A percentile compares a stretch with the other conserved stretches of the same genome.
phyloP scores from a whole-genome alignment of 1,284 basidiomycete species.

The Trichosporon sp. region DNA sequence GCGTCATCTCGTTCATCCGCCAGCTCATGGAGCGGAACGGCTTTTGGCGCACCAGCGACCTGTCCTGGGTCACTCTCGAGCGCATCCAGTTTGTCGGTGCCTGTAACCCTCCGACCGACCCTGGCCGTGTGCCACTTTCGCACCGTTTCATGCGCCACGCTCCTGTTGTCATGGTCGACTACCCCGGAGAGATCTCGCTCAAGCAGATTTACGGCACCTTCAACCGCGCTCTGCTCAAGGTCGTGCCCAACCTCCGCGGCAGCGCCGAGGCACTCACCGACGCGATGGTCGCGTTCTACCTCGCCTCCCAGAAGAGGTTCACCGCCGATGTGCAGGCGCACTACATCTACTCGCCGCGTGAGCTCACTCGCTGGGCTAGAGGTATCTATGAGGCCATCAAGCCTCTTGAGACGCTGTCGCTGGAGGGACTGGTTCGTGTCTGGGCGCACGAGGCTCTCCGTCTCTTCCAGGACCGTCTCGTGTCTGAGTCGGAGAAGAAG shows the following conservation, averaged over 20 bases:
- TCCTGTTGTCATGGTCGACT: constrained; percentile 99
- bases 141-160: constrained; percentile 98
- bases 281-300: constrained; percentile 96
- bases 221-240: constrained; percentile 93
- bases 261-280: constrained; percentile 94
- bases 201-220: constrained; percentile 99
- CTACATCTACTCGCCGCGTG: constrained; percentile 98
- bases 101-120: constrained; percentile 99
- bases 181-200: constrained; percentile 93
- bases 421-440: constrained; percentile 92
- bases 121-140: constrained; percentile 95
- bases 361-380: constrained; percentile 95
- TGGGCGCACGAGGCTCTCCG: constrained; percentile 99
- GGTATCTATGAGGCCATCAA: constrained; percentile 97
- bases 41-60: constrained; percentile 92
- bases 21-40: constrained; percentile 95
- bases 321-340: constrained; percentile 96
- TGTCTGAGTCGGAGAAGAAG: constrained; percentile 81
- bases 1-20: constrained; percentile 96
- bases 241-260: constrained; percentile 87
- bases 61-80: constrained; percentile 96
- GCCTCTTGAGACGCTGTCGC: constrained; percentile 83
- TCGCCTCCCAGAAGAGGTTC: constrained; percentile 90
- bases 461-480: constrained; percentile 96
- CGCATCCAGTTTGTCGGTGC: constrained; percentile 99